Evolutionary conservation across 139 green algal genomes (phyloP).

Genomic region (Yamagishiella unicocca): DNA sequence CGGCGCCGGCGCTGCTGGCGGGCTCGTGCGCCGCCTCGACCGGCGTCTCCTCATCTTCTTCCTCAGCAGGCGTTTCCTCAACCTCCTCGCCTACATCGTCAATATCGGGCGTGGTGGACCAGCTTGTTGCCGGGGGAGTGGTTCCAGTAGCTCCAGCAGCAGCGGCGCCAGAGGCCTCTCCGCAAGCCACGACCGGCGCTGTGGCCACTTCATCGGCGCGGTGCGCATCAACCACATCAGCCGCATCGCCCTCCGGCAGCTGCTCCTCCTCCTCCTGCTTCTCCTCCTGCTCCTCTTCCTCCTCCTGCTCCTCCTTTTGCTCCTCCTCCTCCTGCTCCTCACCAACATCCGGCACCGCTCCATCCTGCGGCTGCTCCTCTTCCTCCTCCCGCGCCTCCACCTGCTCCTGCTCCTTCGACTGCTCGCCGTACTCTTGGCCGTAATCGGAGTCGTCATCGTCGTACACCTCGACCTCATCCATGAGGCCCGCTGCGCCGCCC

Average conservation of each 20-base stretch:
- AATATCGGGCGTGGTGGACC: background rate
- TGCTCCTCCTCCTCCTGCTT: background rate
- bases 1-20: too few species aligned
- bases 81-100: background rate
- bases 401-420: background rate
- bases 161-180: background rate
- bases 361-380: background rate
- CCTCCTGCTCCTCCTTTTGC: background rate
- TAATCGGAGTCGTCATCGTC: background rate
- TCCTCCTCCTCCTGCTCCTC: constrained; percentile 10
- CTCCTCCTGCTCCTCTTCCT: background rate
- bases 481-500: constrained; percentile 3
- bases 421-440: background rate
- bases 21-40: too few species aligned
- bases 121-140: background rate
- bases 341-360: background rate
- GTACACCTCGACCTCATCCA: constrained; percentile 31
- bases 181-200: background rate
- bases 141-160: background rate
- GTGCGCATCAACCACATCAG: background rate
- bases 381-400: background rate
- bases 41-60: too few species aligned
- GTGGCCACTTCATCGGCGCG: background rate
- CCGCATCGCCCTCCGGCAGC: background rate
- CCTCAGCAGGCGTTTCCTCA: too few species aligned